Percentiles rank a stretch among this genome's conserved stretches.
Conservation (phyloP, 2,329 filamentous ascomycete genomes). For the Botrytis fabae region DNA sequence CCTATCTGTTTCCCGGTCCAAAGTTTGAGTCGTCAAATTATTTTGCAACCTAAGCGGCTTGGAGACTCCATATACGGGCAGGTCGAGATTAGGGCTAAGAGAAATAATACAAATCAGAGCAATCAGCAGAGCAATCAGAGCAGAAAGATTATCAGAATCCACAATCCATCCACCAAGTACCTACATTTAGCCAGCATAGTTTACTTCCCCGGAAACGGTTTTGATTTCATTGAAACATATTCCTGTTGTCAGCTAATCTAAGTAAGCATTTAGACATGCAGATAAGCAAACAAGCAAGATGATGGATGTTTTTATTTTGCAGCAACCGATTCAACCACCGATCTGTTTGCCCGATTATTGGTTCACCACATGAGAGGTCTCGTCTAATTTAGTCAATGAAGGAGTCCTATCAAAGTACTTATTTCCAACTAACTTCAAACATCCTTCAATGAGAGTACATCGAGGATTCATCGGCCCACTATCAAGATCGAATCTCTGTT, state of each 20-base stretch:
- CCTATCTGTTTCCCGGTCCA: neutral
- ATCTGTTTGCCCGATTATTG: neutral
- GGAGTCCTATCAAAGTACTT: neutral
- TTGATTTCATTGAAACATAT: conserved; percentile 3
- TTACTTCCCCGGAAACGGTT: conserved; percentile 14
- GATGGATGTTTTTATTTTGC: neutral
- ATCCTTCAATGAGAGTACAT: neutral
- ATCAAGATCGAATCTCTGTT: neutral
- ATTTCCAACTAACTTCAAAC: neutral
- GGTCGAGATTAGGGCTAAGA: neutral
- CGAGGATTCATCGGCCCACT: neutral
- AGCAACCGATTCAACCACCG: neutral
- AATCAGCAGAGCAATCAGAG: neutral
- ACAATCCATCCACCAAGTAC: neutral
- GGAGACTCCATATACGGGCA: neutral
- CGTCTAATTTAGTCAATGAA: conserved; percentile 6
- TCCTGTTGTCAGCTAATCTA: neutral
- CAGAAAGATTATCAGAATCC: neutral
- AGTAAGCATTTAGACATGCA: neutral
- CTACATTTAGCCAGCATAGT: neutral
- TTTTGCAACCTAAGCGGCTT: conserved; percentile 5
- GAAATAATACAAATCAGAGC: neutral
- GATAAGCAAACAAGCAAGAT: neutral
- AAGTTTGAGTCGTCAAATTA: neutral
- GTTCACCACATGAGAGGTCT: neutral